Evolutionary conservation across 129 eudicot genomes (phyloP).

Genomic region (Flaveria bidentis): DNA sequence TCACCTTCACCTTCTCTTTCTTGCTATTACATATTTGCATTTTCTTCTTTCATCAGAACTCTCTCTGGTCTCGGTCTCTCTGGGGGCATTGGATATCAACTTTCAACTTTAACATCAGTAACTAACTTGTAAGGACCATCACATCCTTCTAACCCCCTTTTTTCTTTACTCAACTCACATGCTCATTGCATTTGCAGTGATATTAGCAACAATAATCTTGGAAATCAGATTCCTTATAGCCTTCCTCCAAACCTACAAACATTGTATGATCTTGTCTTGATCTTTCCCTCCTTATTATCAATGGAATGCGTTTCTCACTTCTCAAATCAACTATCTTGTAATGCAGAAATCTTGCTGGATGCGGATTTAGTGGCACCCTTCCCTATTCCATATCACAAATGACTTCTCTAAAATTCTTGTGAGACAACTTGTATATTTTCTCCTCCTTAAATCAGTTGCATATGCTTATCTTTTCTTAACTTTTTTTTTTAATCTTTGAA

Average conservation of each 20-base stretch:
- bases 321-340: background rate
- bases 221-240: slow-evolving; percentile 42
- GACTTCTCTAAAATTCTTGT: slow-evolving; percentile 52
- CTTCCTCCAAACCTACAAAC: slow-evolving; percentile 37
- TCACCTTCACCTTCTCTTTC: background rate
- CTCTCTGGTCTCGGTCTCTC: slow-evolving; percentile 47
- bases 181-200: slow-evolving; percentile 25
- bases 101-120: slow-evolving; percentile 46
- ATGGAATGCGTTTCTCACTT: slow-evolving; percentile 18
- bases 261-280: slow-evolving; percentile 22
- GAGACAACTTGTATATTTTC: slow-evolving; percentile 15
- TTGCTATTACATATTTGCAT: too few relatives aligned
- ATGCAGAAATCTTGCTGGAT: slow-evolving; percentile 55
- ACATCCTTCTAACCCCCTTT: too few relatives aligned
- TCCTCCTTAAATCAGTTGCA: background rate
- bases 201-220: slow-evolving; percentile 35
- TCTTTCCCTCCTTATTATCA: background rate
- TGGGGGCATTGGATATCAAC: slow-evolving; percentile 61
- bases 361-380: slow-evolving; percentile 49
- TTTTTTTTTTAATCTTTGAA: background rate
- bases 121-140: slow-evolving; percentile 50
- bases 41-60: slow-evolving; percentile 37
- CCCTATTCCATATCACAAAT: slow-evolving; percentile 68
- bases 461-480: background rate
- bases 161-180: background rate